Base-by-base conservation (phyloP, 768 basidiomycete genomes). In the Termitomyces sp. region DNA sequence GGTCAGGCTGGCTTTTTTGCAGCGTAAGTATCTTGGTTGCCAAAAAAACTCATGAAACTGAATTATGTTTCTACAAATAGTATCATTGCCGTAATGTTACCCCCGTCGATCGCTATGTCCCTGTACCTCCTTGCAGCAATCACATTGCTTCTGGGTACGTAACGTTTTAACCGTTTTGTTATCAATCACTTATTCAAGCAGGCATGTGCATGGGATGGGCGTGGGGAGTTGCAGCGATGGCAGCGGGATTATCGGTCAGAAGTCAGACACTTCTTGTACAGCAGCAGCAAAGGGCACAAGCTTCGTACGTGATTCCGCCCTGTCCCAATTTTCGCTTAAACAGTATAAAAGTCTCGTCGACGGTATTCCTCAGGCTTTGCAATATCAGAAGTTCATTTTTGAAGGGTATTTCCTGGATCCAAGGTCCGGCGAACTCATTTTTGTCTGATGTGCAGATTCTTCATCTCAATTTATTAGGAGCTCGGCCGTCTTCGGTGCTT, bases 181-280 rank as follows among this genome's bases (percentile, higher is more conserved):
- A 5, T 16, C 37, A 45, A 14, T 32, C 32, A 46, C 12, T 27
- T 8, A 45, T 39, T 54, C 16, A 23, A 39, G 17, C 30, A 72
- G 75, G 77, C 0, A 75, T 79, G 73, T 59, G 75, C 19, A 42
- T 76, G 27, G 77, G 77, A 17, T 79, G 78, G 78, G 78, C 75
- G 19, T 76, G 76, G 72, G 76, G 74, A 25, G 68, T 62, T 47
- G 77, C 74, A 14, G 72, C 72, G 0, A 79, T 77, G 75, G 76
- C 72, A 4, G 70, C 77, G 9, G 74, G 69, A 5, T 60, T 72
- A 23, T 63, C 71, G 47, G 74, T 68, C 1, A 67, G 76, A 51
- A 72, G 70, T 55, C 66, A 69, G 32, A 52, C 68, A 17, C 64
- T 75, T 11, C 62, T 77, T 8, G 71, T 68, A 7, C 61, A 66